Conservation (phyloP, 139 green algal species). For the Microglena sp. region DNA sequence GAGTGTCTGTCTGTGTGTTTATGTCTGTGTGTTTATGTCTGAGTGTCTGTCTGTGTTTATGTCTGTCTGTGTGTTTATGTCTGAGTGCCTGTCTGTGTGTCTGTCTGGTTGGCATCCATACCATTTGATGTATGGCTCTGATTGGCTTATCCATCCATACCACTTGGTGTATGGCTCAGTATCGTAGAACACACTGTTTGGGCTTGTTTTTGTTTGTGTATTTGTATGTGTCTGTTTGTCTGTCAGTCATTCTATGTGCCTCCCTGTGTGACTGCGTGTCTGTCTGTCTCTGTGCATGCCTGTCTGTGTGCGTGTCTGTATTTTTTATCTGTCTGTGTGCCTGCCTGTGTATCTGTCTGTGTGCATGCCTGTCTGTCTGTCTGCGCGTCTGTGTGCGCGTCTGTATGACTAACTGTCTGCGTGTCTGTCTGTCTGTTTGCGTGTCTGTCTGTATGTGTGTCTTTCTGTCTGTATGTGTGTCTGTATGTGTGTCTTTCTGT, state of each 20-base stretch:
- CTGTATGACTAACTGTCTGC: background rate
- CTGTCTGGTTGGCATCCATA: background rate
- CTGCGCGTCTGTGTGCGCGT: background rate
- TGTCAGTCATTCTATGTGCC: background rate
- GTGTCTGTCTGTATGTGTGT: background rate
- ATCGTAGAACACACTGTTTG: background rate
- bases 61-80: background rate
- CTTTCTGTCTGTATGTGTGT: background rate
- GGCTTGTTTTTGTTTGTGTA: background rate
- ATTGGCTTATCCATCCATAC: too few relatives aligned
- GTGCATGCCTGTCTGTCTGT: background rate
- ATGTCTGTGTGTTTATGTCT: background rate
- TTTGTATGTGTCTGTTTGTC: background rate
- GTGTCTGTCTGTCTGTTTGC: background rate
- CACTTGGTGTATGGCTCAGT: background rate
- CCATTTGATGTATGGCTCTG: too few relatives aligned
- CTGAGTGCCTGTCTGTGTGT: background rate
- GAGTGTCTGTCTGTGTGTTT: background rate
- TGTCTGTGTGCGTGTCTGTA: background rate
- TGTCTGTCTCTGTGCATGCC: background rate
- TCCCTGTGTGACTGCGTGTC: background rate
- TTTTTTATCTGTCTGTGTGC: background rate
- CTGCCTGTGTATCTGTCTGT: background rate
- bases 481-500: background rate
- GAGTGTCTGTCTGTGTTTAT: background rate